phyloP scores from a whole-genome alignment of 768 basidiomycete species.

The Amylocystis lapponica region DNA sequence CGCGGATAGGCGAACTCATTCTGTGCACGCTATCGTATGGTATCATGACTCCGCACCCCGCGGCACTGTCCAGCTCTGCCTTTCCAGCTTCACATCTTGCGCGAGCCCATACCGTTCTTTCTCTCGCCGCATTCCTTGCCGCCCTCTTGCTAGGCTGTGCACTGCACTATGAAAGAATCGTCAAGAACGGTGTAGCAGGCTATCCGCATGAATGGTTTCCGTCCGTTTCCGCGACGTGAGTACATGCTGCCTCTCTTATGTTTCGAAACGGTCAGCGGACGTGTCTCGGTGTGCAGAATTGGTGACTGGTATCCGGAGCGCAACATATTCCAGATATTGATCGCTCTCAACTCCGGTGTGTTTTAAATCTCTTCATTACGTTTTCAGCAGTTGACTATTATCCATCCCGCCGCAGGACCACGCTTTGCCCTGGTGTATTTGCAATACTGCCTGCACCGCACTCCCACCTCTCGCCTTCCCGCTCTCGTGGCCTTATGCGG shows the following conservation, averaged over 20 bases:
- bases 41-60: no score
- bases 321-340: slow-evolving; percentile 80
- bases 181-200: slow-evolving; percentile 76
- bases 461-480: slow-evolving; percentile 37
- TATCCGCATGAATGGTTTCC: slow-evolving; percentile 91
- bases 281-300: slow-evolving; percentile 52
- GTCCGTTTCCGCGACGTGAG: slow-evolving; percentile 80
- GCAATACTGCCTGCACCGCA: slow-evolving; percentile 54
- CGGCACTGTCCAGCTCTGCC: no score
- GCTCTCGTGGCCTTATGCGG: slow-evolving; percentile 53
- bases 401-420: slow-evolving; percentile 46
- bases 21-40: no score
- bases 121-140: slow-evolving; percentile 54
- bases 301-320: slow-evolving; percentile 90
- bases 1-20: no score
- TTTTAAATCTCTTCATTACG: neutral
- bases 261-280: neutral
- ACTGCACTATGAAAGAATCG: slow-evolving; percentile 79
- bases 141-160: slow-evolving; percentile 61
- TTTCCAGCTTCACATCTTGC: slow-evolving; percentile 41
- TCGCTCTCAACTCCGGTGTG: slow-evolving; percentile 75
- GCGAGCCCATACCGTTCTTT: slow-evolving; percentile 59
- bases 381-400: neutral
- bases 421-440: slow-evolving; percentile 62
- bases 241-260: no score